Base-by-base conservation (phyloP, 768 basidiomycete genomes). In the Pleurotus eryngii region DNA sequence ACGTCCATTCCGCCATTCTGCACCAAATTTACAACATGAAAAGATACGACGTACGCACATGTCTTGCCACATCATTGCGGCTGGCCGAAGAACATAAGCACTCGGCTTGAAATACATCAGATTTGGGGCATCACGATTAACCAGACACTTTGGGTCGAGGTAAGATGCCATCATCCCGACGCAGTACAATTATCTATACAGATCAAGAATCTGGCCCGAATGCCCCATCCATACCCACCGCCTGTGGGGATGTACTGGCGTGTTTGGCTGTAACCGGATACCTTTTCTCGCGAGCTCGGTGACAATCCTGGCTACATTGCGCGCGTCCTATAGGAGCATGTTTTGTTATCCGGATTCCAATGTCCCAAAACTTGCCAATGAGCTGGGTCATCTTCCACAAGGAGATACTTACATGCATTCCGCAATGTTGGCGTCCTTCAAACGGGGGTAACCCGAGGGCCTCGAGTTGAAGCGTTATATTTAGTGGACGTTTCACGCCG, bases 151-250 rank as follows among this genome's bases (percentile, higher is more conserved):
- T 26, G 24, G 5, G 24, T 26, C 24, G 24, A 35, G 30, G 30
- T 18, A 35, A 51, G 30, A 8, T 17, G 38, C 20, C 18, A 37
- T 12, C 30, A 51, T 35, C 30, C 30, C 30, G 30, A 35, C 30
- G 30, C 30, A 35, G 30, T 35, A 54, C 39, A 17, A 12, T 54
- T 39, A 54, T 20, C 51, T 24, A 30, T n/a, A 54, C 12, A 22
- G 72, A 65, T 89, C 85, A 62, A 89, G 71, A 57, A 92, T 74
- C 69, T 84, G 76, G 8, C 90, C 90, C 39, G 75, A 72, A 64
- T 79, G 84, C 64, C 90, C 91, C 92, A 95, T 94, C 92, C 92
- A 94, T 12, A 73, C 73, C 92, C 90, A 95, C 54, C 87, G 80
- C 49, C 82, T 77, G 60, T 80, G 77, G 39, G 84, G 81, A 65